Percentiles rank a stretch among this genome's conserved stretches.
These are phyloP conservation scores for Leucocoprinus leucothites DNA, from an alignment of 768 basidiomycete genomes.

Conservation along the genomic window DNA sequence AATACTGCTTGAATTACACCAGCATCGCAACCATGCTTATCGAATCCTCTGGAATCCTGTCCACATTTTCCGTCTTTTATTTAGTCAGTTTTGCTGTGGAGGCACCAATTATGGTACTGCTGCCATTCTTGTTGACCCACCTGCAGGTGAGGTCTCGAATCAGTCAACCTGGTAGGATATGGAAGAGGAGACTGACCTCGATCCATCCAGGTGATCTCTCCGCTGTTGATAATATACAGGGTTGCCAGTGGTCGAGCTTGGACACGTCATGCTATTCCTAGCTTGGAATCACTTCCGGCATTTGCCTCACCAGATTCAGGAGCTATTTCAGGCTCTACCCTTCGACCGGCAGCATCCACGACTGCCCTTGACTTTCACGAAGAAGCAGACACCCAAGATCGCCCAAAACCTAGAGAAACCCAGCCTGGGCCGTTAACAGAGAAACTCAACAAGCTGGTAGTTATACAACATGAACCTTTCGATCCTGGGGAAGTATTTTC, in stretches of 20 bases:
- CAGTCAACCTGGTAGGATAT: not conserved
- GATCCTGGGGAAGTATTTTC: too few species aligned
- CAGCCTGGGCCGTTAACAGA: too few species aligned
- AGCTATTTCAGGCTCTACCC: not conserved
- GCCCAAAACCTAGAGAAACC: too few species aligned
- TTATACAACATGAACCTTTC: too few species aligned
- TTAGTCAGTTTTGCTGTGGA: not conserved
- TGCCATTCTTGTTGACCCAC: not conserved
- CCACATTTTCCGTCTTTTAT: not conserved
- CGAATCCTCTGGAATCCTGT: slow-evolving; percentile 1
- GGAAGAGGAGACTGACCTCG: too few species aligned
- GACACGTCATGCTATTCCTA: not conserved
- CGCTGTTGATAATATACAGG: not conserved
- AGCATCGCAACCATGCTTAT: slow-evolving; percentile 4
- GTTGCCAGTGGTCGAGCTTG: slow-evolving; percentile 1
- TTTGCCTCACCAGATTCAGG: not conserved
- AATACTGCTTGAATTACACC: not conserved
- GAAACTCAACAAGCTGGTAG: too few species aligned
- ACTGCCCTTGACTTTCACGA: not conserved
- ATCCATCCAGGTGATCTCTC: not conserved
- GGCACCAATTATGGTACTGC: not conserved
- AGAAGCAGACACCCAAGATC: too few species aligned
- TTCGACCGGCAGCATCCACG: not conserved
- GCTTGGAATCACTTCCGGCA: not conserved
- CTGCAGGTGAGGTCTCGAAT: not conserved